phyloP scores from a whole-genome alignment of 805 yeast genomes.

The Metschnikowia borealis region DNA sequence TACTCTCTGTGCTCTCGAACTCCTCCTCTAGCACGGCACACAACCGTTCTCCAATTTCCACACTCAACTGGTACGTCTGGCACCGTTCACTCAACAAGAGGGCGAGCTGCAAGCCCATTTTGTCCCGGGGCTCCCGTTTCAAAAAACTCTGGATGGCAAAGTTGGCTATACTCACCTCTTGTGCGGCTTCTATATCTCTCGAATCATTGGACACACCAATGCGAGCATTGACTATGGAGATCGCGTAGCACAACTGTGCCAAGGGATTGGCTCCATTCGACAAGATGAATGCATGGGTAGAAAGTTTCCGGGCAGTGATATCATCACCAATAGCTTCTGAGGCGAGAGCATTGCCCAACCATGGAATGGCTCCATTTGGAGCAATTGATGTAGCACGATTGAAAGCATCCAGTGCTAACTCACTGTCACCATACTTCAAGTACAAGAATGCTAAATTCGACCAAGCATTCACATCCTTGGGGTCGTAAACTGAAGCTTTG shows the following conservation, averaged over 20 bases:
- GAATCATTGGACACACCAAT: conserved; percentile 43
- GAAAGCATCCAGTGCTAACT: conserved; percentile 70
- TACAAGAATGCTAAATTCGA: conserved; percentile 76
- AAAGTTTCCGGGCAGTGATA: conserved; percentile 50
- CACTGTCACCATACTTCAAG: conserved; percentile 60
- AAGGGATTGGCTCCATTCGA: conserved; percentile 70
- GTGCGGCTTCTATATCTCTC: conserved; percentile 54
- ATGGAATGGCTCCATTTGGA: conserved; percentile 70
- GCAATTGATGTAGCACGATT: conserved; percentile 73
- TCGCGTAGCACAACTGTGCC: conserved; percentile 71
- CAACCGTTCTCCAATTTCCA: conserved; percentile 42
- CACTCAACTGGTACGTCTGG: conserved; percentile 55
- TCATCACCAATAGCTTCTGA: conserved; percentile 49
- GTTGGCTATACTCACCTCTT: conserved; percentile 63
- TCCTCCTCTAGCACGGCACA: conserved; percentile 47
- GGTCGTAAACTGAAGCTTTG: conserved; percentile 68
- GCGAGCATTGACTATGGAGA: conserved; percentile 47
- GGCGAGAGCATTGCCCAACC: conserved; percentile 82
- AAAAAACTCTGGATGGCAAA: conserved; percentile 63
- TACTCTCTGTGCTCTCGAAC: conserved; percentile 55
- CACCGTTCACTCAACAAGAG: conserved; percentile 64
- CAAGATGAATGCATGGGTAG: conserved; percentile 74
- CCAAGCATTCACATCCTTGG: conserved; percentile 71
- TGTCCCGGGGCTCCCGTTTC: conserved; percentile 57
- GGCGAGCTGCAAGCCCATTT: conserved; percentile 53